Base-by-base conservation (phyloP, 2,329 filamentous ascomycete species). In the Colletotrichum acutatum region DNA sequence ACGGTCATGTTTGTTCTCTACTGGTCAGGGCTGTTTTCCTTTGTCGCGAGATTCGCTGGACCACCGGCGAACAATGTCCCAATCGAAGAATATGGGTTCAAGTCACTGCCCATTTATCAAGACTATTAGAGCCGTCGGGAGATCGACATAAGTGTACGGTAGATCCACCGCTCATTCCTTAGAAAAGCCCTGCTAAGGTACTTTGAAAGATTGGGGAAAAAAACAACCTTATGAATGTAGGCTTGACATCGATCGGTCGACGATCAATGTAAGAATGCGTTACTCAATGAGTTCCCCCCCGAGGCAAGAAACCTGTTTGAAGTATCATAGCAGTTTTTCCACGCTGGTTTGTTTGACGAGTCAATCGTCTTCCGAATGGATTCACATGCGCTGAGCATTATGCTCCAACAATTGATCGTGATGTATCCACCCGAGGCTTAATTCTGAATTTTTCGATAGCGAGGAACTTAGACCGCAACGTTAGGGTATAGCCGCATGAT, bases 51-150 rank as follows among this genome's bases (percentile, higher is more conserved):
- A 26, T 59, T 67, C 12, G 24, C 19, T 12, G 66, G 60, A 19
- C 58, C 66, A 7, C 66, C 66, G 6, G 66, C 60, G 16, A 57
- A 69, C 12, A 9, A 32, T 14, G 66, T 69, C 1, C 60, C 52
- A 4, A 52, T 69, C 26, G 52, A 64, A 24, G 59, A 65, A 4
- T 69, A 69, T 9, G 60, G 66, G 12, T 69, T 69, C 49, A 30
- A 16, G 30, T 6, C 24, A 5, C 28, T 65, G 19, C 37, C 7
- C 19, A 26, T 6, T 28, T 54, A 54, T 26, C 0, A 26, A 22
- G 42, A 49, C 19, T 49, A 22, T 8, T 49, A 49, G 42, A 49
- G 19, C 4, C 19, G 8, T 49, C 42, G 42, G 19, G 42, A 22
- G 19, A n/a, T 49, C 19, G 42, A 49, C 7, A n/a, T n/a, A 9